A percentile compares a stretch with the other conserved stretches of the same genome.
Conservation (phyloP, 192 early-diverging fungal species). For the Rhizophagus prolifer region DNA sequence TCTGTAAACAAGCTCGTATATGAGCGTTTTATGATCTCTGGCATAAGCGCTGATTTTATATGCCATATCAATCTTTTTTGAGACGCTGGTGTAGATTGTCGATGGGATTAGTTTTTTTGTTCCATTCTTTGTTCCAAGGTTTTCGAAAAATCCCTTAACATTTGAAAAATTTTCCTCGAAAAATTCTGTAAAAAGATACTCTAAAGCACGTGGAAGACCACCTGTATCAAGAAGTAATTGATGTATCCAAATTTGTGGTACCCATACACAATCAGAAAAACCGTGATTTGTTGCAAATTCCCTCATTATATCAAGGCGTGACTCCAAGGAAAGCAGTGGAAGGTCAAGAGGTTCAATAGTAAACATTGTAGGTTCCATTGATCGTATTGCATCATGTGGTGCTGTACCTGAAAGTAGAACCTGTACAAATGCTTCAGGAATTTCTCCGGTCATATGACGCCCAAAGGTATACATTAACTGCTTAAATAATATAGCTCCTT, state of each 20-base stretch:
- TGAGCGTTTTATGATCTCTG: no score
- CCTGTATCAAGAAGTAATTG: no score
- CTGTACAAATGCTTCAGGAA: not conserved
- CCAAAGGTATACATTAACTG: not conserved
- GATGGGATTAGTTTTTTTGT: no score
- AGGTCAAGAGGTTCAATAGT: not conserved
- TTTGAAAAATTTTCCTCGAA: not conserved
- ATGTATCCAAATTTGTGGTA: not conserved
- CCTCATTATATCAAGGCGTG: slow-evolving; percentile 4
- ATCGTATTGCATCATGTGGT: not conserved
- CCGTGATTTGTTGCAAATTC: not conserved
- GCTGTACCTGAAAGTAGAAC: slow-evolving; percentile 2
- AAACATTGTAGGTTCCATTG: slow-evolving; percentile 17
- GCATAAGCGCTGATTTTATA: no score
- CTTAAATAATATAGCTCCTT: not conserved
- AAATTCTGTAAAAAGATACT: no score
- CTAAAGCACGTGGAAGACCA: no score
- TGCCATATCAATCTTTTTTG: no score
- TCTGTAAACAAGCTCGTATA: no score
- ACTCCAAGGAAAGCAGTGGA: not conserved
- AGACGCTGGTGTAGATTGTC: no score
- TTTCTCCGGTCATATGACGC: not conserved
- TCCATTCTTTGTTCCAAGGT: no score
- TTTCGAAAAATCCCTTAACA: no score
- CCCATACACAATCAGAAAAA: not conserved